Evolutionary conservation across 169 alveolate genomes (phyloP).

Genomic region (Plasmodium inui): DNA sequence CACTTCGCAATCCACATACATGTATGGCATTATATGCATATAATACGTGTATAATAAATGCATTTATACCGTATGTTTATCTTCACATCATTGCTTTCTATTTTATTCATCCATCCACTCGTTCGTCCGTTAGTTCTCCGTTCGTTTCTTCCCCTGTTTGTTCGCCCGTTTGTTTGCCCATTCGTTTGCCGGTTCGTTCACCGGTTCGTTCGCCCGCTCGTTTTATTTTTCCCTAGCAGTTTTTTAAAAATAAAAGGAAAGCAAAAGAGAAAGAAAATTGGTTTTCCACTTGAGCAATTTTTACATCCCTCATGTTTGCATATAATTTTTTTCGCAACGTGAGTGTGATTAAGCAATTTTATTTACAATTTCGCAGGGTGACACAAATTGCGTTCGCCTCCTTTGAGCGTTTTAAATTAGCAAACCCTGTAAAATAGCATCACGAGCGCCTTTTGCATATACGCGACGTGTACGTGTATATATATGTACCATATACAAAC

Average conservation of each 20-base stretch:
- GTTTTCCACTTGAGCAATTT: constrained; percentile 7
- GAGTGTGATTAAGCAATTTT: constrained; percentile 24
- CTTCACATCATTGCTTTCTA: background rate
- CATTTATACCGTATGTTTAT: background rate
- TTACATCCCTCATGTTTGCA: background rate
- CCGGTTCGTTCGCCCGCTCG: background rate
- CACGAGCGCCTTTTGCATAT: background rate
- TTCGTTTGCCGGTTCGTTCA: background rate
- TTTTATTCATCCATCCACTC: background rate
- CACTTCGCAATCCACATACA: background rate
- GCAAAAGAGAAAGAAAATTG: background rate
- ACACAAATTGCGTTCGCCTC: constrained; percentile 21
- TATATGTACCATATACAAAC: background rate
- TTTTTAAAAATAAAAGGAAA: constrained; percentile 2
- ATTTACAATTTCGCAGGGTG: background rate
- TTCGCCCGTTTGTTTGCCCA: too few relatives aligned
- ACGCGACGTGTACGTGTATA: background rate
- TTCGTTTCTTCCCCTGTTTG: background rate
- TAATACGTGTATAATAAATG: background rate
- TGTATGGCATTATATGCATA: background rate
- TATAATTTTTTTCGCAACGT: constrained; percentile 3
- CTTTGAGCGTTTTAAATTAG: constrained; percentile 5
- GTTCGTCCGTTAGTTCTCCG: background rate
- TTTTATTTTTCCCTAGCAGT: background rate
- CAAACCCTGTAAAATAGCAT: constrained; percentile 5